Evolutionary conservation across 2,329 filamentous ascomycete genomes (phyloP), one percentile per base, ranked within the genome.

Genomic region (Colletotrichum orchidophilum): DNA sequence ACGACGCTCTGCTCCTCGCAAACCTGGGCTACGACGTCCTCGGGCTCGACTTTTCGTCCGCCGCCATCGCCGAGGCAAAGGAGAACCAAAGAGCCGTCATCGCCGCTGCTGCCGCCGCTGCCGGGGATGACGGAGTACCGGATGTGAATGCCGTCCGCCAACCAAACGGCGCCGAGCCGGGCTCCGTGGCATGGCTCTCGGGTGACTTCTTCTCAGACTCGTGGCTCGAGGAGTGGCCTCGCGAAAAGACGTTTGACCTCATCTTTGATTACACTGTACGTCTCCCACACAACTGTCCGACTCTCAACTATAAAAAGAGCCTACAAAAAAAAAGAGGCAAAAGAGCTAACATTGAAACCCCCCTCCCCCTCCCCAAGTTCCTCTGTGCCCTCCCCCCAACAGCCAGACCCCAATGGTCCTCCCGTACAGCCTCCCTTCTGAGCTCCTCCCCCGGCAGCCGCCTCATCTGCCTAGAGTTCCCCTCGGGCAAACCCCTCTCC

Each of bases 1-100:
- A 96, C 77, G 95, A 97, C 81, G 93, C 94, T 1, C 85, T 94
- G 11, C 84, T 97, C 46, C 86, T 97, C 54, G 88, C 91, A 60
- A 89, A 89, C 11, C 89, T 92, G 77, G 94, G 94, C 1, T 96
- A 93, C 78, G 92, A 97, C 80, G 90, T 91, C 1, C 91, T 89
- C 76, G 95, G 94, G 0, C 81, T 97, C 1, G 94, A 97, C 78
- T 87, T 88, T 66, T 91, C 90, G 54, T 76, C 83, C 9, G 77
- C 76, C 15, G 86, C 85, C 3, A 74, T 85, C 9, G 79, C 84
- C 12, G 82, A 82, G 39, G 89, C 88, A 2, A 77, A 81, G 65
- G 80, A 83, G 74, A 86, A 85, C 49, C 80, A 84, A 70, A 75
- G 75, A 53, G 77, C 77, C 53, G 64, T 74, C 33, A 6, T 3